These are phyloP conservation scores for Talinum fruticosum DNA, from an alignment of 148 eudicot genomes.

Conservation along the genomic window DNA sequence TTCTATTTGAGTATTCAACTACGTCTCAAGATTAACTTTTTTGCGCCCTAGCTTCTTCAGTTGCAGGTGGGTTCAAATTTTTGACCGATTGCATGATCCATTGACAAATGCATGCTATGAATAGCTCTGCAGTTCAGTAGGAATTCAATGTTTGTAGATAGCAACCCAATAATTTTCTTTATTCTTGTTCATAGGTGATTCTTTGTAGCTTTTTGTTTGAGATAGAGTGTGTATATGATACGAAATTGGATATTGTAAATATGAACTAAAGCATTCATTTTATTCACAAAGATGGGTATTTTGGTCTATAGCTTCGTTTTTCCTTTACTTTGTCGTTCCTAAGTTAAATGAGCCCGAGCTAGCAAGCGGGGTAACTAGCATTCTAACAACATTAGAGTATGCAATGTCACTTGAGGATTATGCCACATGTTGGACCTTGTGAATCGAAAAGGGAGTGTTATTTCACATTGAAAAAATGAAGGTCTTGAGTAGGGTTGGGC, in stretches of 20 bases:
- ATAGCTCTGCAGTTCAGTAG: neutral
- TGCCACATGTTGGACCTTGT: too few relatives aligned
- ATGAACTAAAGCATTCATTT: conserved; percentile 22
- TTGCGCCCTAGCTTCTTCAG: conserved; percentile 6
- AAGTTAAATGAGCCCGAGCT: too few relatives aligned
- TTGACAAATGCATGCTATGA: conserved; percentile 3
- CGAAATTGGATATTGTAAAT: conserved; percentile 18
- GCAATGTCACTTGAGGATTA: too few relatives aligned
- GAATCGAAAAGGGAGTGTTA: too few relatives aligned
- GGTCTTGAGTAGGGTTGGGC: too few relatives aligned
- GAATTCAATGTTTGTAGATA: conserved; percentile 16
- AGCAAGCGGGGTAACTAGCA: too few relatives aligned
- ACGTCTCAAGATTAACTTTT: conserved; percentile 65
- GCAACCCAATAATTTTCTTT: neutral
- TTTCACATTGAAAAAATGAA: too few relatives aligned
- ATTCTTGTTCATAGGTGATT: conserved; percentile 17
- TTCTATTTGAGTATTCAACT: conserved; percentile 90
- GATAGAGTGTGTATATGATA: neutral
- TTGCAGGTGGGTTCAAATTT: neutral
- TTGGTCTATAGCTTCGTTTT: neutral
- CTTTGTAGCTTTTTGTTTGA: conserved; percentile 1
- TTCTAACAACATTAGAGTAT: too few relatives aligned
- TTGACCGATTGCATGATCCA: neutral
- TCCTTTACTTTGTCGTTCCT: neutral
- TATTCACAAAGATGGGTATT: neutral